phyloP scores from a whole-genome alignment of 2,329 filamentous ascomycete genomes.

The Paracoccidioides lutzii region DNA sequence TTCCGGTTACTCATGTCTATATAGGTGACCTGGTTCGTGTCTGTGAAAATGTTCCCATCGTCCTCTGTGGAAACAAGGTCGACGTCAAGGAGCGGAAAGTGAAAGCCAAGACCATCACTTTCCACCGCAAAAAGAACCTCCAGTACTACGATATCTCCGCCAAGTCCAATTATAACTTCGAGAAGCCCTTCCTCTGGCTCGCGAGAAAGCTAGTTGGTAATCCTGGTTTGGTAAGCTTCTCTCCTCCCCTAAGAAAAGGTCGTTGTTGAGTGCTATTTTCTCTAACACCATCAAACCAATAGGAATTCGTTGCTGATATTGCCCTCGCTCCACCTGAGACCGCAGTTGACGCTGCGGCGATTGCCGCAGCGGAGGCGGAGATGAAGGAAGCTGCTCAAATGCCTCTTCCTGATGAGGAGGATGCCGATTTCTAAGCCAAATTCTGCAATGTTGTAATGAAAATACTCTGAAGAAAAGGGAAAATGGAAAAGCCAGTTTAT shows the following conservation, averaged over 20 bases:
- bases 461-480: not conserved
- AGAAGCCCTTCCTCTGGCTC: slow-evolving; percentile 97
- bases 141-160: slow-evolving; percentile 99
- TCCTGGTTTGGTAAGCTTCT: slow-evolving; percentile 55
- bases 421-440: slow-evolving; percentile 44
- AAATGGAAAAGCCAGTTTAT: not conserved
- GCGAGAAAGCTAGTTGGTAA: slow-evolving; percentile 98
- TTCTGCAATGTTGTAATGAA: not conserved
- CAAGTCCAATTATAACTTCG: slow-evolving; percentile 93
- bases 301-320: slow-evolving; percentile 95
- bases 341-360: slow-evolving; percentile 69
- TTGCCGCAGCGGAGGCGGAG: slow-evolving; percentile 75
- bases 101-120: slow-evolving; percentile 99
- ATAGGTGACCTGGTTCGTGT: slow-evolving; percentile 89
- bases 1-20: slow-evolving; percentile 8
- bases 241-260: slow-evolving; percentile 11
- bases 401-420: slow-evolving; percentile 91
- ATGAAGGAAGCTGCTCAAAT: slow-evolving; percentile 67
- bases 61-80: slow-evolving; percentile 92
- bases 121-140: slow-evolving; percentile 99
- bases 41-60: slow-evolving; percentile 99
- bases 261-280: slow-evolving; percentile 5
- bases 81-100: slow-evolving; percentile 99
- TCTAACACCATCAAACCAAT: slow-evolving; percentile 11
- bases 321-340: slow-evolving; percentile 91